Percentiles rank a stretch among this genome's conserved stretches.
Evolutionary conservation across 495 filamentous ascomycete genomes (phyloP).

Genomic region (Hypomontagnella submonticulosa): DNA sequence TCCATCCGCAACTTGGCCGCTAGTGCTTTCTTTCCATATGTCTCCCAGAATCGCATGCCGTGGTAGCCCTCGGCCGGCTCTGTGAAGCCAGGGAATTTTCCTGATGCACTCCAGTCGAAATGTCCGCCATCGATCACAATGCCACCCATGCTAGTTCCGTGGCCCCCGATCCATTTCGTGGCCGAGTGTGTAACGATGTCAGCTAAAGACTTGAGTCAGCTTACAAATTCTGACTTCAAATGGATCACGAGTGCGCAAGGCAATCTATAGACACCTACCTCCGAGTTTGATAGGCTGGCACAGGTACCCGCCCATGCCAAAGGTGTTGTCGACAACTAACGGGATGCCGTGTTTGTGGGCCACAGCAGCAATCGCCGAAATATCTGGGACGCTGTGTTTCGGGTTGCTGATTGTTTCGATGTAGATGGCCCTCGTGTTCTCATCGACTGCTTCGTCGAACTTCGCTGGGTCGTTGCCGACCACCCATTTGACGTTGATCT

Average conservation of each 20-base stretch:
- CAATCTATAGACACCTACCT: constrained; percentile 27
- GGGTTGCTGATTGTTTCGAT: constrained; percentile 58
- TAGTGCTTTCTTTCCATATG: constrained; percentile 53
- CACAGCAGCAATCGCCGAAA: constrained; percentile 53
- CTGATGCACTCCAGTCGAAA: constrained; percentile 55
- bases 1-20: constrained; percentile 56
- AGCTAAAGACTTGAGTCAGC: constrained; percentile 46
- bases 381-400: constrained; percentile 56
- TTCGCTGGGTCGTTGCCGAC: constrained; percentile 51
- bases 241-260: constrained; percentile 6
- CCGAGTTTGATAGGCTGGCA: constrained; percentile 53
- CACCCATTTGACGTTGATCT: constrained; percentile 55
- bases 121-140: constrained; percentile 57
- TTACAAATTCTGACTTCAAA: constrained; percentile 2
- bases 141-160: constrained; percentile 57
- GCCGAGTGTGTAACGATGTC: constrained; percentile 56
- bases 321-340: constrained; percentile 56
- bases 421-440: constrained; percentile 55
- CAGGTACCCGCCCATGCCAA: constrained; percentile 57
- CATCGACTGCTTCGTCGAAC: constrained; percentile 53
- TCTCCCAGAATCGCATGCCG: constrained; percentile 57
- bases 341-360: constrained; percentile 56
- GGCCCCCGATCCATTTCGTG: constrained; percentile 59
- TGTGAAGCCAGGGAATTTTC: constrained; percentile 56
- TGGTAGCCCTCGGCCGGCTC: constrained; percentile 56